Conservation (phyloP, 257 asterid species). For the Petunia axillaris region DNA sequence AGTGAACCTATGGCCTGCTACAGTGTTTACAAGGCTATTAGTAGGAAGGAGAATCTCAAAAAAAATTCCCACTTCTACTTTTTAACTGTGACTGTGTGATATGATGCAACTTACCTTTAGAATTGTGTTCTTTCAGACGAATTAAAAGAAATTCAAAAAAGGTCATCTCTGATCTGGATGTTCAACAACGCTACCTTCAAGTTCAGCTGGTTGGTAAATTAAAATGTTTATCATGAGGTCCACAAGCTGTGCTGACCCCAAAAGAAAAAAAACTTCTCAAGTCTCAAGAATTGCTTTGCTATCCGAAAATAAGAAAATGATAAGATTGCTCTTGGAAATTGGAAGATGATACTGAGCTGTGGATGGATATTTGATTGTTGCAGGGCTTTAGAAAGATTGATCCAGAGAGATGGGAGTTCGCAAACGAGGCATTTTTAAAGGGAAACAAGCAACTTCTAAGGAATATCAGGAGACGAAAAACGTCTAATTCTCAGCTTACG, state of each 20-base stretch:
- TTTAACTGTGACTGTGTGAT: neutral
- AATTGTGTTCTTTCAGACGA: slow-evolving; percentile 17
- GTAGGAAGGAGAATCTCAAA: slow-evolving; percentile 17
- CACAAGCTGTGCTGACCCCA: neutral
- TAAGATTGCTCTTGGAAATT: slow-evolving; percentile 7
- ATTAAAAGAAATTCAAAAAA: slow-evolving; percentile 19
- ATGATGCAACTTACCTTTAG: slow-evolving; percentile 15
- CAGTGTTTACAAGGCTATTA: slow-evolving; percentile 14
- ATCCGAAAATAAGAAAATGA: neutral
- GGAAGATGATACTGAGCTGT: slow-evolving; percentile 10
- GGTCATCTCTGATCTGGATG: slow-evolving; percentile 8
- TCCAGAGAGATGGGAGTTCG: slow-evolving; percentile 89
- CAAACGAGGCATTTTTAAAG: slow-evolving; percentile 66
- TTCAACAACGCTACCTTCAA: slow-evolving; percentile 18
- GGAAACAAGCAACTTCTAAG: slow-evolving; percentile 64
- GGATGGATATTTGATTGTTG: slow-evolving; percentile 37
- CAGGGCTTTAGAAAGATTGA: slow-evolving; percentile 96
- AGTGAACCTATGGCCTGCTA: slow-evolving; percentile 11
- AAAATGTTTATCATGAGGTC: neutral
- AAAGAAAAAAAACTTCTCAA: neutral
- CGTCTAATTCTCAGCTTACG: slow-evolving; percentile 35
- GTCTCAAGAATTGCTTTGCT: neutral
- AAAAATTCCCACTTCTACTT: neutral
- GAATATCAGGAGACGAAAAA: slow-evolving; percentile 63
- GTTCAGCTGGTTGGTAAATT: slow-evolving; percentile 16